Evolutionary conservation across 495 filamentous ascomycete genomes (phyloP).

Genomic region (Aspergillus panamensis): DNA sequence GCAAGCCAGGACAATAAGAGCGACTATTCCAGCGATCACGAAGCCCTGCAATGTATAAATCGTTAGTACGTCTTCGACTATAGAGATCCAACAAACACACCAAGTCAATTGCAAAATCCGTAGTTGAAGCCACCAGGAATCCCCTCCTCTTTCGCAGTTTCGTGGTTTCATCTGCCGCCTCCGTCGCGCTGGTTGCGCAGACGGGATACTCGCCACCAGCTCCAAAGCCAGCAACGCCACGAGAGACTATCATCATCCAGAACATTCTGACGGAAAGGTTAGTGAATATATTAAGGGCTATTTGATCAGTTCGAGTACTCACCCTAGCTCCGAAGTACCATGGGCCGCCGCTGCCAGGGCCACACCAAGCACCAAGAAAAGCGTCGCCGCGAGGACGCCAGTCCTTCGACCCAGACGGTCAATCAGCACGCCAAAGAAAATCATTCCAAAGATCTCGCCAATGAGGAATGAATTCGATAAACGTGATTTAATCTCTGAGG

Average conservation of each 20-base stretch:
- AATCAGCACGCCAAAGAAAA: slow-evolving; percentile 33
- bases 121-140: slow-evolving; percentile 32
- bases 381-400: slow-evolving; percentile 27
- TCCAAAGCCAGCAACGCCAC: slow-evolving; percentile 53
- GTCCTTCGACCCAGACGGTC: slow-evolving; percentile 32
- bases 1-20: slow-evolving; percentile 32
- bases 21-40: slow-evolving; percentile 30
- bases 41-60: slow-evolving; percentile 18
- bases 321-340: slow-evolving; percentile 12
- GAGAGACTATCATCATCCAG: slow-evolving; percentile 53
- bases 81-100: slow-evolving; percentile 4
- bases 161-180: slow-evolving; percentile 43
- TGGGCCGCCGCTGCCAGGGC: slow-evolving; percentile 31
- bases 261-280: slow-evolving; percentile 35
- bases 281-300: background rate
- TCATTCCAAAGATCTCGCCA: slow-evolving; percentile 36
- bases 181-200: slow-evolving; percentile 41
- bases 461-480: slow-evolving; percentile 35
- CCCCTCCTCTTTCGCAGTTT: slow-evolving; percentile 28
- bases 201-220: slow-evolving; percentile 49
- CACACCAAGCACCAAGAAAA: slow-evolving; percentile 29
- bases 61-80: background rate
- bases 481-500: slow-evolving; percentile 23
- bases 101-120: slow-evolving; percentile 34
- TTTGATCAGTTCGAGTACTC: background rate